These are phyloP conservation scores for Globisporangium rhizosaccharum DNA, from an alignment of 352 stramenopile genomes.

Conservation along the genomic window DNA sequence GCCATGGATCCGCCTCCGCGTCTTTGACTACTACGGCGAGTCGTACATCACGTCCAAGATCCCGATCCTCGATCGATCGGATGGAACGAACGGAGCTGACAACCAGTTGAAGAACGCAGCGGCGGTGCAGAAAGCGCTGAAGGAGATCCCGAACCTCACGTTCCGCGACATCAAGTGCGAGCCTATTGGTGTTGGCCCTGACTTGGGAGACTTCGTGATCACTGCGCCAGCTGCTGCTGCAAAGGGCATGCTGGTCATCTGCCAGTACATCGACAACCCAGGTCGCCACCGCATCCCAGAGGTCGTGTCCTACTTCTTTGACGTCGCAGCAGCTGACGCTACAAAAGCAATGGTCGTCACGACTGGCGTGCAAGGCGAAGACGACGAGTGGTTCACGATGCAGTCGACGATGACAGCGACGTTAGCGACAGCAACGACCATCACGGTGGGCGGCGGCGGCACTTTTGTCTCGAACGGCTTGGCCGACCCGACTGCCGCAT, in stretches of 20 bases:
- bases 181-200: neutral
- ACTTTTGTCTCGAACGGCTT: neutral
- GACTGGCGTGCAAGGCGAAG: slow-evolving; percentile 27
- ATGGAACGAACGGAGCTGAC: neutral
- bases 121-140: slow-evolving; percentile 28
- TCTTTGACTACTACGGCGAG: slow-evolving; percentile 70
- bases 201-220: slow-evolving; percentile 20
- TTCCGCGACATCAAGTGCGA: slow-evolving; percentile 43
- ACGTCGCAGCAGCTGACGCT: slow-evolving; percentile 12
- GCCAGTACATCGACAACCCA: slow-evolving; percentile 52
- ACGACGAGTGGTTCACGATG: slow-evolving; percentile 55
- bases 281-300: slow-evolving; percentile 49
- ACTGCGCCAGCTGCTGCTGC: neutral
- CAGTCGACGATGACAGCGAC: slow-evolving; percentile 14
- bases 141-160: slow-evolving; percentile 38
- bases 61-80: slow-evolving; percentile 8
- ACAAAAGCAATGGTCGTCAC: slow-evolving; percentile 24
- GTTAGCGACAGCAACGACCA: neutral
- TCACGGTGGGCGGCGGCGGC: neutral
- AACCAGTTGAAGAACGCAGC: slow-evolving; percentile 10
- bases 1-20: slow-evolving; percentile 35
- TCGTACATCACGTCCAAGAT: slow-evolving; percentile 59
- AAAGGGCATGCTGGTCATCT: slow-evolving; percentile 42
- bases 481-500: neutral
- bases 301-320: slow-evolving; percentile 13